Percentiles rank a stretch among this genome's conserved stretches.
phyloP scores from a whole-genome alignment of 306 rosid species.

The Mimosa bimucronata region DNA sequence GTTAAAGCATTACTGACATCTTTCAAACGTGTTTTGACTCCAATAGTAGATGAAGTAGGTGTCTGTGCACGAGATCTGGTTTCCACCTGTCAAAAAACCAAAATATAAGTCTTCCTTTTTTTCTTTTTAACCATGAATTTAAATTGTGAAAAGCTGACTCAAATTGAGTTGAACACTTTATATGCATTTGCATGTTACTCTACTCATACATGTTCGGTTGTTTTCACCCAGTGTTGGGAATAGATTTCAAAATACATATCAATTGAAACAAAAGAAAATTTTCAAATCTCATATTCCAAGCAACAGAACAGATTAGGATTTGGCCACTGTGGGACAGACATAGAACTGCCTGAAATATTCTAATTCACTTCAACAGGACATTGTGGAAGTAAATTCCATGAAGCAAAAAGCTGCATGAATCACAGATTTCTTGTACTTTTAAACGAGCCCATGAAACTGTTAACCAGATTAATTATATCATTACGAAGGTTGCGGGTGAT shows the following conservation, averaged over 20 bases:
- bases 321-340: constrained; percentile 15
- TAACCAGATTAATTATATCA: constrained; percentile 2
- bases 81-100: constrained; percentile 66
- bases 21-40: constrained; percentile 73
- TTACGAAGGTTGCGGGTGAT: constrained; percentile 5
- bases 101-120: background rate
- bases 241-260: constrained; percentile 17
- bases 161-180: background rate
- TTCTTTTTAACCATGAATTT: background rate
- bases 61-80: constrained; percentile 82
- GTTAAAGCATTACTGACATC: constrained; percentile 89
- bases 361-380: constrained; percentile 21
- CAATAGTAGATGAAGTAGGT: constrained; percentile 61
- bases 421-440: background rate
- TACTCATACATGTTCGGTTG: constrained; percentile 1
- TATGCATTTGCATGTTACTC: background rate
- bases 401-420: background rate
- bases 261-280: background rate
- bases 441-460: constrained; percentile 4
- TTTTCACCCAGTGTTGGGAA: background rate
- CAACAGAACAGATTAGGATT: background rate
- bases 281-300: constrained; percentile 15
- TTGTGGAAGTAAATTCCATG: no score
- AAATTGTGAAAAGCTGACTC: background rate
- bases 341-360: constrained; percentile 11